Evolutionary conservation across 2,329 filamentous ascomycete genomes (phyloP).

Genomic region (Penicillium corylophilum): DNA sequence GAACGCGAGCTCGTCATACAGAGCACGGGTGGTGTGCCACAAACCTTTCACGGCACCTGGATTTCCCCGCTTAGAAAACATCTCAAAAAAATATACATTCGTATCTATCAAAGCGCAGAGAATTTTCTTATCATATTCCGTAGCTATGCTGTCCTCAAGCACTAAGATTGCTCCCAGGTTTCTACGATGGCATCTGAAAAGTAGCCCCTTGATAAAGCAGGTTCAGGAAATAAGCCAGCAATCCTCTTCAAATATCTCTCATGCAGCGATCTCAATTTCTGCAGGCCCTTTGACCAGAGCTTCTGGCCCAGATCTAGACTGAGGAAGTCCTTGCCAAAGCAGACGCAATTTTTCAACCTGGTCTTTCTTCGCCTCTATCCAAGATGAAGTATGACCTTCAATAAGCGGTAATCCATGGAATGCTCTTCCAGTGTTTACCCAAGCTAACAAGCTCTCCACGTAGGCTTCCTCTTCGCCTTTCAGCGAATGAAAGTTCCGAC

Average conservation of each 20-base stretch:
- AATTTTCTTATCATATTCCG: background rate
- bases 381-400: conserved; percentile 32
- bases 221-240: background rate
- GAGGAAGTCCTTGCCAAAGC: conserved; percentile 14
- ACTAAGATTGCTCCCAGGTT: background rate
- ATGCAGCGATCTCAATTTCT: conserved; percentile 4
- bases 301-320: background rate
- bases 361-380: conserved; percentile 28
- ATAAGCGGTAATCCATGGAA: conserved; percentile 21
- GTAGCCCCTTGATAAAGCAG: too few relatives aligned
- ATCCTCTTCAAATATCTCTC: background rate
- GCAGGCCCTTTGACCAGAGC: conserved; percentile 2
- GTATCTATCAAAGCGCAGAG: background rate
- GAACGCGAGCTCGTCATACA: conserved; percentile 18
- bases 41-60: background rate
- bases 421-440: conserved; percentile 33
- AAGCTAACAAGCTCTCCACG: conserved; percentile 33
- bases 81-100: background rate
- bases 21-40: conserved; percentile 8
- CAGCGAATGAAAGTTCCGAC: conserved; percentile 40
- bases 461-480: conserved; percentile 36
- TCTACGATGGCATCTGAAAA: too few relatives aligned
- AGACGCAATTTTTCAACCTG: conserved; percentile 24
- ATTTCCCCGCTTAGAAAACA: background rate
- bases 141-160: background rate